Conservation (phyloP, 2,329 filamentous ascomycete genomes). For the Talaromyces verruculosus region DNA sequence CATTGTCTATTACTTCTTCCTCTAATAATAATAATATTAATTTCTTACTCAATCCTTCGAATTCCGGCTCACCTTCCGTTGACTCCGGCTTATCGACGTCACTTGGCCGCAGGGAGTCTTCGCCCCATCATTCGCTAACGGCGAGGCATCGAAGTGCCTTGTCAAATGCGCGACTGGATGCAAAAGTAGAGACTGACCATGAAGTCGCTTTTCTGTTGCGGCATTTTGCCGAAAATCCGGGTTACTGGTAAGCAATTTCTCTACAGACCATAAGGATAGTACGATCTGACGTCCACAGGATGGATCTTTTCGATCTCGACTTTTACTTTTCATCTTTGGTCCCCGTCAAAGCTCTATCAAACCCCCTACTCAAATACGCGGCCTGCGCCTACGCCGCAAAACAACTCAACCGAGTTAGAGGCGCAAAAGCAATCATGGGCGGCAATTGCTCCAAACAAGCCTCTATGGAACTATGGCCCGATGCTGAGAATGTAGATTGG, state of each 20-base stretch:
- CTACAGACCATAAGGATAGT: not conserved
- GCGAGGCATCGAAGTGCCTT: conserved; percentile 25
- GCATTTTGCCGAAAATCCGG: conserved; percentile 61
- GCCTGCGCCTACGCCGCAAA: conserved; percentile 64
- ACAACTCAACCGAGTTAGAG: conserved; percentile 57
- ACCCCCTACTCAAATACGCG: conserved; percentile 52
- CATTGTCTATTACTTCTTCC: conserved; percentile 45
- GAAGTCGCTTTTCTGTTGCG: conserved; percentile 61
- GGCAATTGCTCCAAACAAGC: conserved; percentile 49
- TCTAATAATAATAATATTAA: conserved; percentile 55
- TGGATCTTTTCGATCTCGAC: conserved; percentile 51
- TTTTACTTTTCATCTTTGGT: conserved; percentile 62
- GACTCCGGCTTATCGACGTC: conserved; percentile 43
- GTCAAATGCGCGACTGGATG: conserved; percentile 29
- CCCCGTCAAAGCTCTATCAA: conserved; percentile 56
- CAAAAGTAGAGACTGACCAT: conserved; percentile 48
- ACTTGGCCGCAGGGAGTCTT: conserved; percentile 30
- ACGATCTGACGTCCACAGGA: conserved; percentile 31
- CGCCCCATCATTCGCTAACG: conserved; percentile 32
- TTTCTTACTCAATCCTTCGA: conserved; percentile 55
- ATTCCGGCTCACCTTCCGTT: conserved; percentile 45
- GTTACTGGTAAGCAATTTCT: conserved; percentile 52
- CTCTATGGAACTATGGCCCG: conserved; percentile 55
- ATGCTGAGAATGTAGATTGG: conserved; percentile 55
- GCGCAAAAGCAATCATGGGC: conserved; percentile 52